Conservation (phyloP, 2,329 filamentous ascomycete species). For the Leptographium flavum region DNA sequence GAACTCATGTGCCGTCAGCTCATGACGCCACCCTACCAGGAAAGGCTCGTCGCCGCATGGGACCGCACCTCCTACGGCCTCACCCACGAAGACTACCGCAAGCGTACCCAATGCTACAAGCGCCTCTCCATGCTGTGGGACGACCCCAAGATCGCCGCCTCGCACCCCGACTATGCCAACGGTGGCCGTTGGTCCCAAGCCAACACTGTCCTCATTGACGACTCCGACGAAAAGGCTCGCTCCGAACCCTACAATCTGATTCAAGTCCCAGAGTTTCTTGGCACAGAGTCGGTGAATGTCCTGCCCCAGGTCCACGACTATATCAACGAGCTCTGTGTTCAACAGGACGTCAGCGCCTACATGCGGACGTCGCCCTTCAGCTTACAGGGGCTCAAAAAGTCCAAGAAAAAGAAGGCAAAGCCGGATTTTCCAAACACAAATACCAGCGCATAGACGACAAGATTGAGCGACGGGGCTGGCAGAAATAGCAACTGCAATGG, state of each 20-base stretch:
- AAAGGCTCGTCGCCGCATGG: constrained; percentile 56
- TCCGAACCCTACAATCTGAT: constrained; percentile 76
- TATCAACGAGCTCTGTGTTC: constrained; percentile 37
- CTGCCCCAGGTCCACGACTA: constrained; percentile 48
- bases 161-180: not conserved
- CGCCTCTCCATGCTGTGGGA: constrained; percentile 61
- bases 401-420: too few relatives aligned
- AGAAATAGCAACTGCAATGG: too few relatives aligned
- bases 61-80: constrained; percentile 64
- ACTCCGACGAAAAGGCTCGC: constrained; percentile 64
- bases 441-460: too few relatives aligned
- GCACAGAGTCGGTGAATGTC: constrained; percentile 19
- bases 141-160: constrained; percentile 16
- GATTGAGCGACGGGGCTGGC: too few relatives aligned
- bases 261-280: constrained; percentile 62
- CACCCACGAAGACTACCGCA: constrained; percentile 44
- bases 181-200: constrained; percentile 52
- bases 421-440: too few relatives aligned
- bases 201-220: constrained; percentile 85
- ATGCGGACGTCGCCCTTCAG: constrained; percentile 37
- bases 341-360: constrained; percentile 48
- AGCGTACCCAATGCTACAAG: constrained; percentile 81
- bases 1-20: constrained; percentile 49
- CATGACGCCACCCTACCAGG: constrained; percentile 23
- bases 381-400: too few relatives aligned